Base-by-base conservation (phyloP, 2,329 filamentous ascomycete species). In the Colletotrichum sp. region DNA sequence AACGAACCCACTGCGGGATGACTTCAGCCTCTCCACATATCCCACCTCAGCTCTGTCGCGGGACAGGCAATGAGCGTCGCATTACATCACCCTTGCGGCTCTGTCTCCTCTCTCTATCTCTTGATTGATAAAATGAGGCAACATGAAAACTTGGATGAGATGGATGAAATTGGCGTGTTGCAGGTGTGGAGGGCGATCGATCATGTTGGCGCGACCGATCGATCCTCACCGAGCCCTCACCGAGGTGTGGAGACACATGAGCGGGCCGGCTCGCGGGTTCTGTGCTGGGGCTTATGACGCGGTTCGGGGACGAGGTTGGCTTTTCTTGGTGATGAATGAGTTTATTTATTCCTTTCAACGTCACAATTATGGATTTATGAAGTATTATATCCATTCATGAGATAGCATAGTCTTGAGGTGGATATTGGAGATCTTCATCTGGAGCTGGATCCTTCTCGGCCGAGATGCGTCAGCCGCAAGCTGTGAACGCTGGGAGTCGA, bases 21-120 rank as follows among this genome's bases (percentile, higher is more conserved):
- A 76, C 73, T 76, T 76, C 73, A 76, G 73, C 59, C 64, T 73
- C 70, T 64, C 73, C 73, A 76, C 73, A 76, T 29, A 62, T 63
- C 57, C 55, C 34, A 49, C 73, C 57, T 22, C 64, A 65, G 32
- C 4, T 13, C 19, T 52, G n/a, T 36, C 16, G 49, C 64, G 25
- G 22, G 30, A 22, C 9, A 7, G 27, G 36, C n/a, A 39, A 73
- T 73, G 70, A 73, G 55, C 30, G n/a, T 5, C n/a, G 16, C 30
- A 76, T 76, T 76, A 76, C 73, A 76, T 76, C 73, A 76, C 36
- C 2, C 9, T 8, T 22, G 13, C 34, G 25, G 5, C 29, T 44
- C 44, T 34, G 7, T 55, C 11, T 55, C 32, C 27, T 11, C 70
- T 44, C 9, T 8, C 11, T 6, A 15, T 13, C 25, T 13, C 15